Evolutionary conservation across 140 eudicot species (phyloP), one percentile per base, ranked within the genome.

Genomic region (Senecio squalidus): DNA sequence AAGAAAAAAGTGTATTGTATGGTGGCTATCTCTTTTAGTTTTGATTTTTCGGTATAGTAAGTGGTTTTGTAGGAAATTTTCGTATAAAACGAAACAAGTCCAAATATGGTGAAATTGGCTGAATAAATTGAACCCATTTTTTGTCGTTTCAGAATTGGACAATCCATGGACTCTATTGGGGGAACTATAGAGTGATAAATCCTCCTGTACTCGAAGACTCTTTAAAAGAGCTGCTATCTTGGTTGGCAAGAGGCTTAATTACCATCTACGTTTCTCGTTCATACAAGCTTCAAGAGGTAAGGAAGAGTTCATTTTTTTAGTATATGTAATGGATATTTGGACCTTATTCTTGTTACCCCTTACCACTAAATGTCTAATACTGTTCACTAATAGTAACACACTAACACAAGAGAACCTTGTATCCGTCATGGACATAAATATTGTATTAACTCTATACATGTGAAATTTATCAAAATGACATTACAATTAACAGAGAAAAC

Each of bases 151-250:
- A 92, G 99, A 92, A 92, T 74, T 92, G 99, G 96, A 92, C 96
- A 27, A 63, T 87, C 68, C 99, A 92, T 73, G 99, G 96, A 55
- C 82, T 92, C 38, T 92, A 82, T 65, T 88, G 95, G 96, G 96
- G 99, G 61, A 80, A 86, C 67, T 80, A 87, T 66, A 77, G 51
- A 38, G 55, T 73, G 41, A 70, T 77, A 17, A 55, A 68, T 29
- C 93, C 89, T 22, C 66, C 44, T 64, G 73, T 79, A 15, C 89
- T 81, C 38, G 85, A 84, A 74, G 88, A 77, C 65, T 92, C 98
- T 54, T 64, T 92, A 50, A 82, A 78, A 74, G 95, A 92, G 60
- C 68, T 92, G 26, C 64, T 92, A 28, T 79, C 95, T 53, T 92
- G 95, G 96, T 64, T 79, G 66, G 82, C 83, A 4, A 77, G 51